Evolutionary conservation across 345 rosid genomes (phyloP).

Genomic region (Noccaea bulbosa): DNA sequence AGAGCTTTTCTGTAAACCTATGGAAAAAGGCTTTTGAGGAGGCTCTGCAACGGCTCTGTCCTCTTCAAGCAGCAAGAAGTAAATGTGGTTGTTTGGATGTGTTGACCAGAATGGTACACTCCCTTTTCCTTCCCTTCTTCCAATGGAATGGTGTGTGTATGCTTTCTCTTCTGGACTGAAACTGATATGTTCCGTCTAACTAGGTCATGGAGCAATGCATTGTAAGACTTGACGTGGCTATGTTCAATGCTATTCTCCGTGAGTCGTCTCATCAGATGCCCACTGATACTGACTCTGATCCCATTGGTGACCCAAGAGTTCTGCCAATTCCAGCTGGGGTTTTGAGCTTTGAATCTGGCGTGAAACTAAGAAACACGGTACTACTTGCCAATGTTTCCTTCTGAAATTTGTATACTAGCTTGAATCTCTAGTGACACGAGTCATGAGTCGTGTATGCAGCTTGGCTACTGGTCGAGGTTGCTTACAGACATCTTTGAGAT

Average conservation of each 20-base stretch:
- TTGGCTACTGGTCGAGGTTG: conserved; percentile 92
- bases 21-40: conserved; percentile 90
- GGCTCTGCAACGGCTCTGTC: conserved; percentile 77
- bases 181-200: conserved; percentile 51
- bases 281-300: conserved; percentile 86
- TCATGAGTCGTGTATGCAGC: conserved; percentile 45
- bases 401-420: not conserved
- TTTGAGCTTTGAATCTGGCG: conserved; percentile 98
- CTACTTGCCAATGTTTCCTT: conserved; percentile 15
- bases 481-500: conserved; percentile 70
- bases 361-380: conserved; percentile 89
- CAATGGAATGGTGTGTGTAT: conserved; percentile 4
- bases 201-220: conserved; percentile 93
- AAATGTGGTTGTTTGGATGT: conserved; percentile 86
- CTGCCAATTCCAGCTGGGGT: conserved; percentile 96
- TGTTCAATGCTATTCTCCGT: conserved; percentile 96
- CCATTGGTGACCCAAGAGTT: conserved; percentile 81
- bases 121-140: conserved; percentile 13
- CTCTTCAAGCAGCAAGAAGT: conserved; percentile 71
- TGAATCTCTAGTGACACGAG: conserved; percentile 31
- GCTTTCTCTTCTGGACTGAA: conserved; percentile 33
- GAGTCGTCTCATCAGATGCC: conserved; percentile 95
- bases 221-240: conserved; percentile 87
- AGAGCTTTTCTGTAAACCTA: conserved; percentile 72
- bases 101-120: conserved; percentile 68